phyloP scores from a whole-genome alignment of 306 rosid species.

The Casuarina equisetifolia region DNA sequence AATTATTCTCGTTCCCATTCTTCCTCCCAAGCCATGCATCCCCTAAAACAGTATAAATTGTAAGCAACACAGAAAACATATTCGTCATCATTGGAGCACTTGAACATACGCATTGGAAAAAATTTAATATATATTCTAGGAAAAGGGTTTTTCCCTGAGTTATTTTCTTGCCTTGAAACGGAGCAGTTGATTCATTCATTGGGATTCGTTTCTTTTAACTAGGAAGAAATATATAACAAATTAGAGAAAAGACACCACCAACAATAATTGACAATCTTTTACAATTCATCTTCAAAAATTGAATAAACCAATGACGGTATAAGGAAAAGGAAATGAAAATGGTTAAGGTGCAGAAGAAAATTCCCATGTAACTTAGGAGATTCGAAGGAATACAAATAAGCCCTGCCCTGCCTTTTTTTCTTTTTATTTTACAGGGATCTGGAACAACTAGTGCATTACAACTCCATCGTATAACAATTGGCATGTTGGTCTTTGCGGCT shows the following conservation, averaged over 20 bases:
- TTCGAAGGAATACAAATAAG: not conserved
- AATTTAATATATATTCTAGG: not conserved
- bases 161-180: not conserved
- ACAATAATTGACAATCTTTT: not conserved
- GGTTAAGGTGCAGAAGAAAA: not conserved
- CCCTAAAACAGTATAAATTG: constrained; percentile 48
- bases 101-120: not conserved
- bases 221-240: not conserved
- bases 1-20: constrained; percentile 78
- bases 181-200: not conserved
- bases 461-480: too few relatives aligned
- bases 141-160: not conserved
- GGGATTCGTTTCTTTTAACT: not conserved
- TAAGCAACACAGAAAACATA: not conserved
- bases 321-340: not conserved
- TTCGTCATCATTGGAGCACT: not conserved
- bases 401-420: not conserved
- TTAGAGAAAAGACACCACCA: not conserved
- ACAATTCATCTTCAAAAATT: not conserved
- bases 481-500: not conserved
- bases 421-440: not conserved
- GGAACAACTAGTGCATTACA: not conserved
- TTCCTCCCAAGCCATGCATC: constrained; percentile 89
- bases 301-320: not conserved
- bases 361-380: not conserved